Base-by-base conservation (phyloP, 1,284 basidiomycete genomes). In the Chiua sp. region DNA sequence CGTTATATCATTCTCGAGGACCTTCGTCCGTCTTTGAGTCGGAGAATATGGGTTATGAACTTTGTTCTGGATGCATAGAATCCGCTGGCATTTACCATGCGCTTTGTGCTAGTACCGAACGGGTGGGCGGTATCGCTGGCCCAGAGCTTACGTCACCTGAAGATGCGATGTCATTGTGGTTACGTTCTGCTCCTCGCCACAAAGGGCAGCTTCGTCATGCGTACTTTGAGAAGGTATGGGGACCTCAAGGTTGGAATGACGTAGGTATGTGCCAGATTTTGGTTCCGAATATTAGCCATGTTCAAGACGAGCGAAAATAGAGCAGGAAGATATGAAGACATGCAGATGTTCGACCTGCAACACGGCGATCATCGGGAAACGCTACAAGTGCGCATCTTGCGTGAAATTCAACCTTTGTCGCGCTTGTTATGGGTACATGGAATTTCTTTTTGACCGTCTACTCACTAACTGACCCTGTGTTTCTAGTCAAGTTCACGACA, bases 381-480 rank as follows among this genome's bases (percentile, higher is more conserved):
- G 92, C 28, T 96, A 90, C 77, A 95, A 93, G 77, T 97, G 94
- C 77, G 86, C 87, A 16, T 90, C 88, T 12, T 96, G 94, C 73
- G 72, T 82, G 51, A 88, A 90, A 62, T 91, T 94, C 71, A 87
- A 90, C 65, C 76, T 96, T 23, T 96, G 94, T 72, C 81, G 86
- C 51, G 88, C 89, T 3, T 96, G 93, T 72, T 91, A 91, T 69
- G 87, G 87, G 91, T 91, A 55, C 46, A 71, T 63, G 37, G 4
- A n/a, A 28, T 2, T 26, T 33, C 39, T 46, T 50, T 15, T 55
- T 42, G 30, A 53, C 13, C 16, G 6, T 48, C 15, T 60, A 23
- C 48, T 70, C 39, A 66, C 33, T 26, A 23, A 22, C 33, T 5
- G 11, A 4, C 47, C 22, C n/a, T 26, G 42, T 49, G 13, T 52